Conservation (phyloP, 176 grass and related monocot genomes). For the Oryza nivara region DNA sequence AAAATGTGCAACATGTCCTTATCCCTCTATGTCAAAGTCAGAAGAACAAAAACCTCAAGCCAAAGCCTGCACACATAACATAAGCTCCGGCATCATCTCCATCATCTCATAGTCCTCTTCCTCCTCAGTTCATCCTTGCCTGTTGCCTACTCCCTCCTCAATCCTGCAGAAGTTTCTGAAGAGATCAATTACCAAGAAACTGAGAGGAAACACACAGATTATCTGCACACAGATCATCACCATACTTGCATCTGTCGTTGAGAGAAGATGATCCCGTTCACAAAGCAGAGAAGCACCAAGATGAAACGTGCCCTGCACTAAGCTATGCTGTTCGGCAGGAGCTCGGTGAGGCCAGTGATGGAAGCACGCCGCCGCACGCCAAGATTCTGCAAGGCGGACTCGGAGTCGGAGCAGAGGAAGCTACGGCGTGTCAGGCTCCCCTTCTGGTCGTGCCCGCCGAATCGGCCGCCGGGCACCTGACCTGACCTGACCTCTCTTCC, state of each 20-base stretch:
- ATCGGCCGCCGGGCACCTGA: constrained; percentile 83
- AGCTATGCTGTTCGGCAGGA: not conserved
- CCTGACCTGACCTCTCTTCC: constrained; percentile 35
- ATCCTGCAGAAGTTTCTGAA: constrained; percentile 4
- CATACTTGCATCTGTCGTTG: not conserved
- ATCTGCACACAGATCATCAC: not conserved
- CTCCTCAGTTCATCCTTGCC: not conserved
- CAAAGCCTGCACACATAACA: not conserved
- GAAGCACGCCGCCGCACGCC: constrained; percentile 35
- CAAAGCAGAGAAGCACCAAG: constrained; percentile 49
- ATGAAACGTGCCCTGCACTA: constrained; percentile 59
- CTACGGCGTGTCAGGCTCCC: constrained; percentile 60
- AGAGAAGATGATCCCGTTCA: constrained; percentile 65
- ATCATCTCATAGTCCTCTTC: not conserved
- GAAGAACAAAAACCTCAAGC: constrained; percentile 8
- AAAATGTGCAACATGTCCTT: constrained; percentile 39
- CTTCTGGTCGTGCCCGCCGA: constrained; percentile 82
- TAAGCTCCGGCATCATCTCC: constrained; percentile 6
- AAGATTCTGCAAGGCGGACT: constrained; percentile 16
- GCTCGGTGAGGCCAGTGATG: constrained; percentile 43
- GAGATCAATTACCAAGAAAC: constrained; percentile 25
- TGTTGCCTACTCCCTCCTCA: not conserved
- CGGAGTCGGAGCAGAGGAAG: constrained; percentile 64
- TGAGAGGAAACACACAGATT: not conserved
- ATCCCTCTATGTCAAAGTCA: constrained; percentile 46